Evolutionary conservation across 176 grass and related monocot species (phyloP).

Genomic region (Typha latifolia): DNA sequence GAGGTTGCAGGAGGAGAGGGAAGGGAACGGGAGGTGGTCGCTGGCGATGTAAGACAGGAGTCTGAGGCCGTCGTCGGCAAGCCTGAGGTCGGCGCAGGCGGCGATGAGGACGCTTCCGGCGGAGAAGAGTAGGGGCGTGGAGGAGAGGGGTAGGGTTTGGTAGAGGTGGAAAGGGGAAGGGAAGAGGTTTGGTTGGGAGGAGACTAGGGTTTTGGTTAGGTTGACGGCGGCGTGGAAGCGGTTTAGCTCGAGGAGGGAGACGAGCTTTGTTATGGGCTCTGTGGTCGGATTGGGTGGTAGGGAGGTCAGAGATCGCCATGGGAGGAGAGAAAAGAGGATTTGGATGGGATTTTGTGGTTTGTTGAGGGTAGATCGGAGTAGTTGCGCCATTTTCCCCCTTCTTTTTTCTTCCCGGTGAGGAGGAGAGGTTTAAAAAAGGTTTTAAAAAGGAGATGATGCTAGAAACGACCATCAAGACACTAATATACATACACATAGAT

Average conservation of each 20-base stretch:
- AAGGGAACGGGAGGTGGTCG: conserved; percentile 24
- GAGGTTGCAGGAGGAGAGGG: conserved; percentile 45
- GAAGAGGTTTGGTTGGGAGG: conserved; percentile 15
- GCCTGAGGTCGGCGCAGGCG: background rate
- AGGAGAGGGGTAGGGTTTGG: conserved; percentile 23
- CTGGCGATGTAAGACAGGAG: background rate
- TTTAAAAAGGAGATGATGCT: no score
- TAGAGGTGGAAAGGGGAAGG: conserved; percentile 21
- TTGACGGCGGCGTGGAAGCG: conserved; percentile 36
- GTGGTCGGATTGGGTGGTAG: background rate
- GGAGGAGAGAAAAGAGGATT: background rate
- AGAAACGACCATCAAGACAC: no score
- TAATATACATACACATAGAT: no score
- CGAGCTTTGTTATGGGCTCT: background rate
- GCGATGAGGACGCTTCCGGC: conserved; percentile 9
- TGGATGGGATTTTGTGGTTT: background rate
- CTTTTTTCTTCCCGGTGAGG: no score
- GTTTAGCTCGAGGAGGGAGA: background rate
- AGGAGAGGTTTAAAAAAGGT: no score
- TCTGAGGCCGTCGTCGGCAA: conserved; percentile 13
- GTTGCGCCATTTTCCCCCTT: background rate
- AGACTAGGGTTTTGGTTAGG: conserved; percentile 27
- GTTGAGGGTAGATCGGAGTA: background rate
- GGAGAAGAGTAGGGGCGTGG: background rate
- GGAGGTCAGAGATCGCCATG: conserved; percentile 5